Evolutionary conservation across 495 filamentous ascomycete species (phyloP), one percentile per base, ranked within the genome.

Genomic region (Podospora tetraspora): DNA sequence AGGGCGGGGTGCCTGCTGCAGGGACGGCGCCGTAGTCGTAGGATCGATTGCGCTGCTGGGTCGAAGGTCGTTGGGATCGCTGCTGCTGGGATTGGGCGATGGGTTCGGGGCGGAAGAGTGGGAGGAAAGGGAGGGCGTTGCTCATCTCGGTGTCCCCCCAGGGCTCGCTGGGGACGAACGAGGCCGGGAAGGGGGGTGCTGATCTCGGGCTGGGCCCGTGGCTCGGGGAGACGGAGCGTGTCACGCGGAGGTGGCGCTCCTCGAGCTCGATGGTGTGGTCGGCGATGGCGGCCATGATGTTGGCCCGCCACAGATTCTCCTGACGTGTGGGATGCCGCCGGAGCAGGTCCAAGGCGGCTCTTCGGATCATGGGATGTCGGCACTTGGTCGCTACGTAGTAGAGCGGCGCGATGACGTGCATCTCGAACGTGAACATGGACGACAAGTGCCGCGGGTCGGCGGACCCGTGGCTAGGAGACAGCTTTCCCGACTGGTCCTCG

Each of bases 361-460:
- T 73, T 43, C 84, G 79, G 7, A 85, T 74, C 8, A 75, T 62
- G 6, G 83, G 81, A 27, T 78, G 76, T 12, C 82, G 76, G 68
- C 84, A 86, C 72, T 83, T 86, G 32, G 81, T 76, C 1, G 78
- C 79, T 21, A 84, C 80, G 69, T 84, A 84, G 63, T 80, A 86
- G 5, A 86, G 75, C 3, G 83, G 78, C 3, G 81, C 79, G 23
- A 82, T 79, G n/a, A 82, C 75, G 57, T 83, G 80, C 75, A 81
- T 83, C 68, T 85, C 84, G 57, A 84, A 85, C 16, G 77, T 81
- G 68, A 85, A 85, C 12, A 76, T 67, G 34, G 75, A 57, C 3
- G 73, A 70, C 30, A 77, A 73, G 22, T 69, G 71, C 19, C 71
- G 73, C 8, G 69, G 34, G 61, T 73, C 70, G 12, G 61, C 52